Percentiles rank a stretch among this genome's conserved stretches.
phyloP scores from a whole-genome alignment of 202 grass and related monocot genomes.

The Schoenoplectus triqueter region DNA sequence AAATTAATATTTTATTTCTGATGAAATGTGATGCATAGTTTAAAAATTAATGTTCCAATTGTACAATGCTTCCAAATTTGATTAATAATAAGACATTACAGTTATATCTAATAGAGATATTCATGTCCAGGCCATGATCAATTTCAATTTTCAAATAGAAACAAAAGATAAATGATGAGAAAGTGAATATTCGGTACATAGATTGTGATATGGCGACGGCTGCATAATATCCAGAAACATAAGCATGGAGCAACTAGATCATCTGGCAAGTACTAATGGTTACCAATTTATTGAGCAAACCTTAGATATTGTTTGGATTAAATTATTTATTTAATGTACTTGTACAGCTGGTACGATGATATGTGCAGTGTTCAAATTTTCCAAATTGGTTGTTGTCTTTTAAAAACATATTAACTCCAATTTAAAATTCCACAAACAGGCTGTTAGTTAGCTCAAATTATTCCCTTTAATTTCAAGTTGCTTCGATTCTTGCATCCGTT shows the following conservation, averaged over 20 bases:
- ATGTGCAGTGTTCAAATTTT: constrained; percentile 3
- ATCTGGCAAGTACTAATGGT: neutral
- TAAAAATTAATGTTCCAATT: neutral
- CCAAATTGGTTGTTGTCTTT: neutral
- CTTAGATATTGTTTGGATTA: neutral
- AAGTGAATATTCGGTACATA: neutral
- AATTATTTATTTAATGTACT: constrained; percentile 19
- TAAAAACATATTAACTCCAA: neutral
- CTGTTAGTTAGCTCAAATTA: constrained; percentile 24
- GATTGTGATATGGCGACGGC: neutral
- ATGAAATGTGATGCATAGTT: no score
- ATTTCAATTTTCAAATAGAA: neutral
- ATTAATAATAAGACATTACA: neutral
- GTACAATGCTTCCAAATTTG: no score
- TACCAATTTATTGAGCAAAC: neutral
- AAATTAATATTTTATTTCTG: no score
- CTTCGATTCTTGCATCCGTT: neutral
- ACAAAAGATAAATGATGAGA: neutral
- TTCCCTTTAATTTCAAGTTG: neutral
- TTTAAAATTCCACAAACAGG: neutral
- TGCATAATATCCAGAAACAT: neutral
- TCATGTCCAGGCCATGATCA: neutral
- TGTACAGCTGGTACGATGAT: constrained; percentile 34
- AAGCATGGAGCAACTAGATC: neutral
- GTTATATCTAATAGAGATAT: neutral